Evolutionary conservation across 2,329 filamentous ascomycete genomes (phyloP).

Genomic region (Talaromyces islandicus): DNA sequence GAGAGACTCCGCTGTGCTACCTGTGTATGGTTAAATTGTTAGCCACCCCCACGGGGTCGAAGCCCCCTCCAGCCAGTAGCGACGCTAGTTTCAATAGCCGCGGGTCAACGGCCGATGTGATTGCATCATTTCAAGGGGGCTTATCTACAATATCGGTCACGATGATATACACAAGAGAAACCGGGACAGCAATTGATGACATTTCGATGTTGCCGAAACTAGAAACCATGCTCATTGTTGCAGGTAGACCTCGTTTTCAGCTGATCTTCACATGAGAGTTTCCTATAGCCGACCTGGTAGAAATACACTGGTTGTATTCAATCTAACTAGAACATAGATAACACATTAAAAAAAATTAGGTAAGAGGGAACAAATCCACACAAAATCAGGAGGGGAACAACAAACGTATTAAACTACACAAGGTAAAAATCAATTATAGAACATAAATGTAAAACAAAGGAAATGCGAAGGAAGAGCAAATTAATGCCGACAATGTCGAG

Average conservation of each 20-base stretch:
- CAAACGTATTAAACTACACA: background rate
- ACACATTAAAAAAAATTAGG: background rate
- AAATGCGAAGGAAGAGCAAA: background rate
- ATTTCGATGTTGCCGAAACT: background rate
- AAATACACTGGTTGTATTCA: background rate
- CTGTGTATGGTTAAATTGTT: background rate
- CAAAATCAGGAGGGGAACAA: background rate
- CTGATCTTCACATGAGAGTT: too few relatives aligned
- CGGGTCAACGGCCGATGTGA: background rate
- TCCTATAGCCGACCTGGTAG: too few relatives aligned
- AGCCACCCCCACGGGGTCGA: background rate
- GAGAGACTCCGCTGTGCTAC: background rate
- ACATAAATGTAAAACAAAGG: background rate
- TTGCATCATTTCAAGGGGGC: background rate
- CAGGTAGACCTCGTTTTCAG: too few relatives aligned
- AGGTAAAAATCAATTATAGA: background rate
- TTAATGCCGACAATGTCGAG: background rate
- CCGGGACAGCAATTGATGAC: background rate
- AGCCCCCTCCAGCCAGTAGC: background rate
- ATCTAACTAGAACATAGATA: background rate
- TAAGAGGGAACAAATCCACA: background rate
- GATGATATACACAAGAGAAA: too few relatives aligned
- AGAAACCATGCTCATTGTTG: background rate
- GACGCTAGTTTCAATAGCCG: background rate
- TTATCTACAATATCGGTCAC: background rate